A percentile compares a stretch with the other conserved stretches of the same genome.
Evolutionary conservation across 495 filamentous ascomycete species (phyloP).

Genomic region (Trypethelium eluteriae): DNA sequence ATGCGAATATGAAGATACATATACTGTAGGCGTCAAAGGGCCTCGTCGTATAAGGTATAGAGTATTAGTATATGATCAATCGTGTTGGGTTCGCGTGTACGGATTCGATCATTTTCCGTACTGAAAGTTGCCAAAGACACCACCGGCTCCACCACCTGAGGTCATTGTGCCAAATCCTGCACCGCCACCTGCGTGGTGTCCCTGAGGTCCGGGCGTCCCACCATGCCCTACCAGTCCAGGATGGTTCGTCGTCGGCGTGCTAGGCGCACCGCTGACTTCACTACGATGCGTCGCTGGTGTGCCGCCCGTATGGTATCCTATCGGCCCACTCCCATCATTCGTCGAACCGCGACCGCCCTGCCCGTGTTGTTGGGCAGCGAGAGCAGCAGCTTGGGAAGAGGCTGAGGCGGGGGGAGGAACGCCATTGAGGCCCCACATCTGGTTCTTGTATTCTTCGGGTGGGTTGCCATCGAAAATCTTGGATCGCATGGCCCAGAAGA

Average conservation of each 20-base stretch:
- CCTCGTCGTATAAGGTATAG: too few species aligned
- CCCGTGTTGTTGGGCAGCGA: slow-evolving; percentile 29
- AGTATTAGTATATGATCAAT: too few species aligned
- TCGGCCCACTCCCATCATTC: slow-evolving; percentile 5
- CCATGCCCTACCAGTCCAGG: slow-evolving; percentile 27
- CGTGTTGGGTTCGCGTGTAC: too few species aligned
- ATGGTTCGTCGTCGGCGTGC: slow-evolving; percentile 33
- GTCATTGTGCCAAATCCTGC: slow-evolving; percentile 13
- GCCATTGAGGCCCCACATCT: slow-evolving; percentile 83
- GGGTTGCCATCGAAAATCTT: slow-evolving; percentile 87
- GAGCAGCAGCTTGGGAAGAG: slow-evolving; percentile 33
- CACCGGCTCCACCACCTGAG: slow-evolving; percentile 5
- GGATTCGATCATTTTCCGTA: slow-evolving; percentile 13
- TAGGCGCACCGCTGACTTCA: slow-evolving; percentile 22
- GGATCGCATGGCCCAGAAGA: slow-evolving; percentile 35
- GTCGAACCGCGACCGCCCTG: slow-evolving; percentile 13
- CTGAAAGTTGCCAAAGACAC: slow-evolving; percentile 21
- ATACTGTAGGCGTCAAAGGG: too few species aligned
- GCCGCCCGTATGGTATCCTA: slow-evolving; percentile 21
- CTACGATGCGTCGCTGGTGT: slow-evolving; percentile 13
- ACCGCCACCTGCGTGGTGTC: slow-evolving; percentile 8
- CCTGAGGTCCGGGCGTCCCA: slow-evolving; percentile 20
- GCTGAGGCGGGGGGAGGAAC: slow-evolving; percentile 43
- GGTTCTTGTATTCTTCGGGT: slow-evolving; percentile 78
- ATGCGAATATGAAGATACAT: background rate